A percentile compares a stretch with the other conserved stretches of the same genome.
These are phyloP conservation scores for Entomortierella lignicola DNA, from an alignment of 192 early-diverging fungal genomes.

Conservation along the genomic window DNA sequence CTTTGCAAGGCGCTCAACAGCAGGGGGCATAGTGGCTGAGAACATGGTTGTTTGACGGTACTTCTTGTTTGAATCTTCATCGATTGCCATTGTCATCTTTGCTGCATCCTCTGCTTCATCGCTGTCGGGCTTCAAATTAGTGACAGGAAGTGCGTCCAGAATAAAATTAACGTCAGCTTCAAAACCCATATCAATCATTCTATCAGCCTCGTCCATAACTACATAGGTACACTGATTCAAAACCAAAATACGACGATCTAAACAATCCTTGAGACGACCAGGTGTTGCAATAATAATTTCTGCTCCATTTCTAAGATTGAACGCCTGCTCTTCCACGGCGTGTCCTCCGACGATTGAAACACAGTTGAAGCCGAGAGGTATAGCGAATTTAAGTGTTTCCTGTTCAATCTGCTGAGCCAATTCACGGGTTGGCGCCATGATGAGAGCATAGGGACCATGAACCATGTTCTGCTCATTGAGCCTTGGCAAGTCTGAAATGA, in stretches of 20 bases:
- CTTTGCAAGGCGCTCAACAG: slow-evolving; percentile 94
- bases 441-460: slow-evolving; percentile 92
- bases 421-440: slow-evolving; percentile 97
- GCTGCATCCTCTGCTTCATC: slow-evolving; percentile 74
- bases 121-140: slow-evolving; percentile 88
- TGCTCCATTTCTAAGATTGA: slow-evolving; percentile 89
- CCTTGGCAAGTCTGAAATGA: slow-evolving; percentile 84
- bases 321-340: slow-evolving; percentile 88
- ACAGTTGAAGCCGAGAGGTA: slow-evolving; percentile 87
- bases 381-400: slow-evolving; percentile 91
- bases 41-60: slow-evolving; percentile 99
- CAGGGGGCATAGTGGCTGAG: slow-evolving; percentile 97
- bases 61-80: slow-evolving; percentile 48
- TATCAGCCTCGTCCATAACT: slow-evolving; percentile 99
- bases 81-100: slow-evolving; percentile 53
- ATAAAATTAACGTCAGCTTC: slow-evolving; percentile 97
- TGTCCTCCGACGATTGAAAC: slow-evolving; percentile 90
- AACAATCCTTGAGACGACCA: slow-evolving; percentile 92
- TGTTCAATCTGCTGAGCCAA: slow-evolving; percentile 97
- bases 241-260: slow-evolving; percentile 90
- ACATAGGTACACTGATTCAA: slow-evolving; percentile 96
- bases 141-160: slow-evolving; percentile 91
- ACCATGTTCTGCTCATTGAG: slow-evolving; percentile 82
- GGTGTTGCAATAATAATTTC: slow-evolving; percentile 99
- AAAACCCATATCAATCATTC: slow-evolving; percentile 96